Evolutionary conservation across 139 green algal species (phyloP), one percentile per base, ranked within the genome.

Genomic region (Volvox reticuliferus): DNA sequence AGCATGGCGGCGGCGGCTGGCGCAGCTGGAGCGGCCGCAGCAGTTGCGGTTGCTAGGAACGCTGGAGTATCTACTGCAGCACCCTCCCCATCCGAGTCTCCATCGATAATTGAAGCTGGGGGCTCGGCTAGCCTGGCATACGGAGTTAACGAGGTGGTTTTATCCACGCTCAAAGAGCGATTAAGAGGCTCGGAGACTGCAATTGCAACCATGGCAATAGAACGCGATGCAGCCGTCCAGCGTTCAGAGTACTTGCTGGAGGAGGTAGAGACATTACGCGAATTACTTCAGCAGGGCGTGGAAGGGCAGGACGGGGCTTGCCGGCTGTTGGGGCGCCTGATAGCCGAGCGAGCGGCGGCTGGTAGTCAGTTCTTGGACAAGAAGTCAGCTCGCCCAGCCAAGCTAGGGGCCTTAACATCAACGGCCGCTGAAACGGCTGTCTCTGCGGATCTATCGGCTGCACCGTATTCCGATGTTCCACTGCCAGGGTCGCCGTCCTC

Each of bases 21-120:
- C 5, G 86, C 86, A 32, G 86, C 86, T 26, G 86, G 86, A 12
- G 86, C 86, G 28, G 86, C 86, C 1, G 86, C 86, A 3, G 86
- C 86, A 2, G 55, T 90, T 18, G 86, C 55, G 0, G 86, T 76
- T 20, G 69, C n/a, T 26, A 37, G 14, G 14, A 35, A 88, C 14
- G 33, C 63, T 26, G 30, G 61, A 19, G n/a, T 63, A 50, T 37
- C 36, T 68, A 84, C 78, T 22, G 75, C 32, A 3, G 3, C 75
- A 81, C 32, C 32, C 2, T 30, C 75, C 17, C 13, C 30, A 55
- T 84, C 78, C 5, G 35, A 20, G 78, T 21, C 78, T 20, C 18
- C 78, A 67, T 65, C 78, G 19, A 17, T 82, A 14, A 32, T 44
- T 36, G 33, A 36, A 36, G 33, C 17, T 61, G 76, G 17, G 21